phyloP scores from a whole-genome alignment of 2,329 filamentous ascomycete genomes.

The Colletotrichum sojae region DNA sequence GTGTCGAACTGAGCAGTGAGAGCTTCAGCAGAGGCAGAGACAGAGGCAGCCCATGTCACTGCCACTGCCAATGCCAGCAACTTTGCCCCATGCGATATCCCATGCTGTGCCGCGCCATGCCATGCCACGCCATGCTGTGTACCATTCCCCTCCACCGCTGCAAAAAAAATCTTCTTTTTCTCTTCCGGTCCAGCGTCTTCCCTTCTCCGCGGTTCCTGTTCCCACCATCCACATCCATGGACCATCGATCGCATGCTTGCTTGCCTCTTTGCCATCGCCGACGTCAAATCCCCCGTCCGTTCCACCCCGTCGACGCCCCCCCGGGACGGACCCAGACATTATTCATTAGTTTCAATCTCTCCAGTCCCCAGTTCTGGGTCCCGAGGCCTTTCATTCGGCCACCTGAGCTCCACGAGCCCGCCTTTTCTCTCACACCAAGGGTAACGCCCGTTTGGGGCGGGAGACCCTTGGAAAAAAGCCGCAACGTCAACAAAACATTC shows the following conservation, averaged over 20 bases:
- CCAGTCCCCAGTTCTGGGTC: constrained; percentile 16
- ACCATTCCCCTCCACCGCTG: constrained; percentile 7
- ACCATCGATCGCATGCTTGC: constrained; percentile 25
- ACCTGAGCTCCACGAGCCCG: constrained; percentile 31
- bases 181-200: background rate
- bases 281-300: constrained; percentile 36
- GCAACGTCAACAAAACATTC: constrained; percentile 36
- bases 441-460: constrained; percentile 13
- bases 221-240: background rate
- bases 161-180: constrained; percentile 13
- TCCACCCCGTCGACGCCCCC: constrained; percentile 26
- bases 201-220: constrained; percentile 4
- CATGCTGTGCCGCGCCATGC: background rate
- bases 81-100: too few relatives aligned
- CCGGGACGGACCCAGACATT: constrained; percentile 34
- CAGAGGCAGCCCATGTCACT: constrained; percentile 35
- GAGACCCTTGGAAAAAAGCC: constrained; percentile 35
- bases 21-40: constrained; percentile 5
- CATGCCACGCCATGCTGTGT: constrained; percentile 8
- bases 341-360: constrained; percentile 32
- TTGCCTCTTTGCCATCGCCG: constrained; percentile 35
- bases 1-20: too few relatives aligned
- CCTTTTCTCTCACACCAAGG: constrained; percentile 34
- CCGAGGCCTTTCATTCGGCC: constrained; percentile 35
- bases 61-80: constrained; percentile 7